Base-by-base conservation (phyloP, 75 land plant species). In the Pinus taeda region DNA sequence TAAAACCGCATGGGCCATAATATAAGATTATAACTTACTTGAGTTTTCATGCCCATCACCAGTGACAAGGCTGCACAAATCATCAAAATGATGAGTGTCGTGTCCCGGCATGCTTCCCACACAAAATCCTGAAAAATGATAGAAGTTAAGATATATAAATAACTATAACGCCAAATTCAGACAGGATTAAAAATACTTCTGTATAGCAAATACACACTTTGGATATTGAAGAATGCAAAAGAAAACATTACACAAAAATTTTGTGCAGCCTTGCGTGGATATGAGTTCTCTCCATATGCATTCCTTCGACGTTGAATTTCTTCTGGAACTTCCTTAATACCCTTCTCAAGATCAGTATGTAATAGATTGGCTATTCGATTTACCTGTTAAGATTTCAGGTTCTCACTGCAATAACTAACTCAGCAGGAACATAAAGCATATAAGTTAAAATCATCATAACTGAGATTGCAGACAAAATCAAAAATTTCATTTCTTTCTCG, bases 51-150 rank as follows among this genome's bases (percentile, higher is more conserved):
- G 60, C 89, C 95, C 59, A 91, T 65, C 11, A 15, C 95, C 59
- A 96, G 75, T 15, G 99, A 90, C 12, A 85, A 80, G 15, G 74
- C 90, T 4, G 99, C 99, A 73, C 96, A 93, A 60, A 94, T 63
- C 80, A 96, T 94, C 74, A 96, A 78, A 26, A 96, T 96, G 59
- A 89, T 89, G 26, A 96, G 91, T 57, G 99, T 96, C 57, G 88
- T 81, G 76, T 94, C 99, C 80, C 92, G 94, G 63, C 87, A 90
- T 45, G 98, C 95, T 62, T 96, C 98, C 99, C 99, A 96, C 14
- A 95, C 78, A 59, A 95, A 95, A 13, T 65, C 76, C 93, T 87
- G 76, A 33, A 82, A 37, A 45, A 57, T 6, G 6, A 4, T 79
- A 39, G 30, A 59, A 59, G 21, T 18, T 71, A 8, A 60, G 62